These are phyloP conservation scores for Amoeboradix gromovi DNA, from an alignment of 371 early-diverging fungal genomes.

Conservation along the genomic window DNA sequence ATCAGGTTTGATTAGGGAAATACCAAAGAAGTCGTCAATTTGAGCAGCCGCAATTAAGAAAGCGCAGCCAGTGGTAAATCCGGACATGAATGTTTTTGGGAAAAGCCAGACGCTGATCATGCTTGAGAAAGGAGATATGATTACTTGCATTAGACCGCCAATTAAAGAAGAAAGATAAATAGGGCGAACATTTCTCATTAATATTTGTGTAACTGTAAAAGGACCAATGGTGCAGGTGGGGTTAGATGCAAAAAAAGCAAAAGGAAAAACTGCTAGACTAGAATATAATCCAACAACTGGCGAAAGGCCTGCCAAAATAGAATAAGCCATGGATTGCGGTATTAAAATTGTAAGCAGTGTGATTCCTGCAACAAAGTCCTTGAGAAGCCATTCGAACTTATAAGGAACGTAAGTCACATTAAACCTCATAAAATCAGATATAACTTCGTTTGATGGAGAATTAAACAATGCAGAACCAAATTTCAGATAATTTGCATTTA, in stretches of 20 bases:
- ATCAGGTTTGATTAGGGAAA: conserved; percentile 10
- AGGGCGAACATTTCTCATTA: neutral
- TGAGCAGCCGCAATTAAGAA: conserved; percentile 18
- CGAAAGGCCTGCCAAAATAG: conserved; percentile 50
- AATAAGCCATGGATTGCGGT: conserved; percentile 53
- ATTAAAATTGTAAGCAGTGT: conserved; percentile 52
- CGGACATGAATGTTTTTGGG: conserved; percentile 14
- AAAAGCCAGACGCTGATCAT: conserved; percentile 5
- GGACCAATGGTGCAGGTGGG: neutral
- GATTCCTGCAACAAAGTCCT: conserved; percentile 10
- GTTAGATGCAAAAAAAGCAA: neutral
- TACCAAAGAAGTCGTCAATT: conserved; percentile 16
- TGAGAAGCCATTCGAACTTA: no score
- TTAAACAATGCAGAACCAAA: no score
- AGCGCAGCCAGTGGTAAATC: conserved; percentile 17
- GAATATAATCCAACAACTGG: conserved; percentile 53
- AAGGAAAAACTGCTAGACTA: conserved; percentile 6
- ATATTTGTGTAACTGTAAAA: neutral
- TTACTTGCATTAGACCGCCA: neutral
- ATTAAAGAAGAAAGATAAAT: neutral
- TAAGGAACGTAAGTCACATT: no score
- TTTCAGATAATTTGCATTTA: no score
- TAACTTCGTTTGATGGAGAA: no score
- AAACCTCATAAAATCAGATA: no score
- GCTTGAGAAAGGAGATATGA: neutral